These are phyloP conservation scores for Oropetium thomaeum DNA, from an alignment of 176 grass and related monocot species.

Conservation along the genomic window DNA sequence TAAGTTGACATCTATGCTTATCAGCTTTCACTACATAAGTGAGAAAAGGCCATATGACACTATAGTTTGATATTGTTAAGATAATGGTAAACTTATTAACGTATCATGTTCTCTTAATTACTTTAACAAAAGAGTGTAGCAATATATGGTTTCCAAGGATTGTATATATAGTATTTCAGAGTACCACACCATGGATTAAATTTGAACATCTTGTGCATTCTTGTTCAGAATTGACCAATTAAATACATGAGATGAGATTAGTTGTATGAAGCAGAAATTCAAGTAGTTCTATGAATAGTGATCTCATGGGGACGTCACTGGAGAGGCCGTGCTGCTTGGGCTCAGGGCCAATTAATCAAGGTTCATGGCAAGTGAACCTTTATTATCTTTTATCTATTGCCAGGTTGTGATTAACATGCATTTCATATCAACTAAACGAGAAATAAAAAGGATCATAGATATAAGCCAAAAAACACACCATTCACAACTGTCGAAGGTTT, in stretches of 20 bases:
- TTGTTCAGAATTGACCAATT: not conserved
- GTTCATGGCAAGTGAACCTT: too few species aligned
- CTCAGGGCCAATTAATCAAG: too few species aligned
- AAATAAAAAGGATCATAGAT: constrained; percentile 15
- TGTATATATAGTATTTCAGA: not conserved
- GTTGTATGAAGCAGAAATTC: constrained; percentile 15
- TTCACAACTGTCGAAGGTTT: not conserved
- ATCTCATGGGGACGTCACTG: too few species aligned
- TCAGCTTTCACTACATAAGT: not conserved
- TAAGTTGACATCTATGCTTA: not conserved
- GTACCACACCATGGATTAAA: not conserved
- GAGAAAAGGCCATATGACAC: not conserved
- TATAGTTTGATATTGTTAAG: not conserved
- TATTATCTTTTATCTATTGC: not conserved
- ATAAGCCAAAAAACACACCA: not conserved
- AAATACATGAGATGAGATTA: not conserved
- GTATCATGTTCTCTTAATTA: not conserved
- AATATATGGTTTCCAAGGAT: not conserved
- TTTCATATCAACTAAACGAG: not conserved
- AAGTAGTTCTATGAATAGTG: constrained; percentile 2
- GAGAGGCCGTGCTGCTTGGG: too few species aligned
- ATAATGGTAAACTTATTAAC: not conserved
- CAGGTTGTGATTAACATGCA: not conserved
- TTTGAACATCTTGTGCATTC: not conserved
- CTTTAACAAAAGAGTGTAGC: not conserved